Evolutionary conservation across 345 rosid genomes (phyloP), one percentile per base, ranked within the genome.

Genomic region (Euphorbia peplus): DNA sequence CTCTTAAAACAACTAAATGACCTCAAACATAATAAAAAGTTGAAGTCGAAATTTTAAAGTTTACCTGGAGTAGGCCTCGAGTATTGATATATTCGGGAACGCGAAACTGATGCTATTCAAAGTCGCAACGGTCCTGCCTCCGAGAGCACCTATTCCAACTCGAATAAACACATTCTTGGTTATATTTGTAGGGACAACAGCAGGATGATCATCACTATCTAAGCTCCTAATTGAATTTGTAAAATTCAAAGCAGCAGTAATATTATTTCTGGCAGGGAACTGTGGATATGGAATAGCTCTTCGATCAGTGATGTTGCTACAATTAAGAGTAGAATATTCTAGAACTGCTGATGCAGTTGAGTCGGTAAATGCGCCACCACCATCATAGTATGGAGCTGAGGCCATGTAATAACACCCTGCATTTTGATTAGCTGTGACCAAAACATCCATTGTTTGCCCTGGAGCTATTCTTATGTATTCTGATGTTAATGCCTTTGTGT

Each of bases 301-400:
- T 0, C 81, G 81, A 8, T 62, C 24, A 9, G 77, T 48, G 47
- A 42, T 42, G 12, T 2, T 5, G 8, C 8, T 42, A 42, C 47
- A 42, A 39, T 69, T 61, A 7, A 58, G 71, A 51, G 80, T 81
- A 44, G 68, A 81, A 69, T 92, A 92, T 52, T 81, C 74, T 13
- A 92, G 82, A 67, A 90, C 83, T 15, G 96, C 95, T 0, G 98
- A 90, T 56, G 96, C 82, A 53, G 98, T 92, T 52, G 96, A 88
- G 75, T 92, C 86, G 64, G 88, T 95, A 60, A 92, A 90, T 4
- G 26, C 10, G 0, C 57, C 80, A 8, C 9, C 8, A 10, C 70
- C 54, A 24, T 80, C 84, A 53, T 83, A 87, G 26, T 84, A 87
- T 9, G 75, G 76, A 29, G 83, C 83, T 29, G 96, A 88, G 0